Conservation (phyloP, 2,329 filamentous ascomycete species). For the Lecanicillium sp. region DNA sequence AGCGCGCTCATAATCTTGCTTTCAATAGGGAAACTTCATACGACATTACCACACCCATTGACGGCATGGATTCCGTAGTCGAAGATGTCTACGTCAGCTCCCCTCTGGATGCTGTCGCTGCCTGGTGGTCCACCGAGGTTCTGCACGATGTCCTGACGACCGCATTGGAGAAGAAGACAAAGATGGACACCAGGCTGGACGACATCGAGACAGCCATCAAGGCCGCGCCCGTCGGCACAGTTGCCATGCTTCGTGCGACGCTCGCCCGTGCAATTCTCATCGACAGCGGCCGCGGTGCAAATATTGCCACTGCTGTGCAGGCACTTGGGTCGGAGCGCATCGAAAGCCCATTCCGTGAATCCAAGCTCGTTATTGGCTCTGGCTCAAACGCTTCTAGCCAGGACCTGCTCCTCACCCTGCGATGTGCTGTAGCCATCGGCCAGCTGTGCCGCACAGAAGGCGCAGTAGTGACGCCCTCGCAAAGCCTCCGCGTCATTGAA, state of each 20-base stretch:
- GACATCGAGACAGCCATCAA: conserved; percentile 62
- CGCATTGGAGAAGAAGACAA: conserved; percentile 45
- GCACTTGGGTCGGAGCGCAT: conserved; percentile 30
- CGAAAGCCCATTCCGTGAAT: conserved; percentile 15
- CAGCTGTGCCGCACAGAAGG: conserved; percentile 41
- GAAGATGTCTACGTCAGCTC: conserved; percentile 79
- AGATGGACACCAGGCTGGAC: conserved; percentile 15
- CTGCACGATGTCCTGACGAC: conserved; percentile 61
- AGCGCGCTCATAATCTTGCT: conserved; percentile 81
- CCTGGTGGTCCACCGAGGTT: conserved; percentile 76
- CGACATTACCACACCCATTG: conserved; percentile 53
- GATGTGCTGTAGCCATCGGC: conserved; percentile 52
- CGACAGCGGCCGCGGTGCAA: conserved; percentile 43
- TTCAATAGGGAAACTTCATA: conserved; percentile 74
- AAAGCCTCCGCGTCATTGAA: conserved; percentile 39
- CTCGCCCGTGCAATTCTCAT: conserved; percentile 50
- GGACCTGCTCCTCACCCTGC: conserved; percentile 48
- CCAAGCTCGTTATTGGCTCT: conserved; percentile 37
- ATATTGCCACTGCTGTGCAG: conserved; percentile 48
- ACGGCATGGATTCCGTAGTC: conserved; percentile 73
- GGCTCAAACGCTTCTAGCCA: conserved; percentile 31
- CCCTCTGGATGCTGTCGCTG: conserved; percentile 80
- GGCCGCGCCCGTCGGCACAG: conserved; percentile 70
- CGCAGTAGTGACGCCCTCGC: conserved; percentile 23
- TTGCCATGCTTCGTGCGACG: conserved; percentile 53